phyloP scores from a whole-genome alignment of 495 filamentous ascomycete genomes.

The Delitschia confertaspora region DNA sequence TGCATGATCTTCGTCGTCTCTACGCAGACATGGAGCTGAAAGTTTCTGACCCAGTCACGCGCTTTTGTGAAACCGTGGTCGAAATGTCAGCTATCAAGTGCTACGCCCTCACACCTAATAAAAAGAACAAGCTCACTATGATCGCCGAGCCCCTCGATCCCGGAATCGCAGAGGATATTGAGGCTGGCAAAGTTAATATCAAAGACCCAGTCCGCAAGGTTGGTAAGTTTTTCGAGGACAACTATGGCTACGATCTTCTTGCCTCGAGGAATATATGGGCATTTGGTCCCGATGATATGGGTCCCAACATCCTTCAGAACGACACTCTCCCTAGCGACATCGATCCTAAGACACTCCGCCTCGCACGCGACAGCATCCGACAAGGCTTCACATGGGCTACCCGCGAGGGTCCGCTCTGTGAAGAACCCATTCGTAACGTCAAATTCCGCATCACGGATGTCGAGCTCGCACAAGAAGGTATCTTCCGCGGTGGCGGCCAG shows the following conservation, averaged over 20 bases:
- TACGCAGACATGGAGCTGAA: conserved; percentile 99
- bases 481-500: conserved; percentile 90
- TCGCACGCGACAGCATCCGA: conserved; percentile 79
- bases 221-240: conserved; percentile 94
- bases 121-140: conserved; percentile 99
- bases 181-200: conserved; percentile 80
- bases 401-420: conserved; percentile 89
- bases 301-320: conserved; percentile 93
- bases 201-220: conserved; percentile 88
- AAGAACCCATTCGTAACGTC: conserved; percentile 97
- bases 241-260: conserved; percentile 93
- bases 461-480: conserved; percentile 74
- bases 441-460: conserved; percentile 93
- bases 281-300: conserved; percentile 91
- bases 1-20: conserved; percentile 83
- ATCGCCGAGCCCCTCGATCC: conserved; percentile 90
- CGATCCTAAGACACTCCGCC: conserved; percentile 80
- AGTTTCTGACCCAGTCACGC: conserved; percentile 93
- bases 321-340: conserved; percentile 87
- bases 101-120: conserved; percentile 94
- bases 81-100: conserved; percentile 97
- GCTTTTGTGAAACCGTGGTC: conserved; percentile 97
- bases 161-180: conserved; percentile 92
- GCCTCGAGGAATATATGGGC: conserved; percentile 96
- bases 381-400: conserved; percentile 96